phyloP scores from a whole-genome alignment of 768 basidiomycete species.

The Serendipita sp. region DNA sequence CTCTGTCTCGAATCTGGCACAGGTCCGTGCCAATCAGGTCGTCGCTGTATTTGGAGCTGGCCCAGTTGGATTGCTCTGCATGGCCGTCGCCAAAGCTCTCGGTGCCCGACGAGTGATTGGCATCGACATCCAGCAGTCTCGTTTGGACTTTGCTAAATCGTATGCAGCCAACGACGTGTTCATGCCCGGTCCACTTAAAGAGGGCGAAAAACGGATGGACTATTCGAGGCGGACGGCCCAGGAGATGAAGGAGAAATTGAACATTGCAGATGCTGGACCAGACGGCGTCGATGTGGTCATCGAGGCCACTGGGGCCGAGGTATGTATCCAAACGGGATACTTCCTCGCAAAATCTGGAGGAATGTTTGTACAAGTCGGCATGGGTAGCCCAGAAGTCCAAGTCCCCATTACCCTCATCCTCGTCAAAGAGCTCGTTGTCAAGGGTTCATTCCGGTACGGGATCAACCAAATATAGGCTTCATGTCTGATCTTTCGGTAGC shows the following conservation, averaged over 20 bases:
- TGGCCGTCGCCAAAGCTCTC: conserved; percentile 91
- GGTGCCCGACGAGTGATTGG: conserved; percentile 75
- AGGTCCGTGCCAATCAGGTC: conserved; percentile 53
- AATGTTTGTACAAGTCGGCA: conserved; percentile 51
- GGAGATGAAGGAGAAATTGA: conserved; percentile 45
- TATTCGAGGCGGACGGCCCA: conserved; percentile 61
- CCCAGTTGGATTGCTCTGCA: conserved; percentile 69
- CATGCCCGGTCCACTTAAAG: conserved; percentile 39
- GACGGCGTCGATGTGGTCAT: conserved; percentile 69
- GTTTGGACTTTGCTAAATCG: conserved; percentile 70
- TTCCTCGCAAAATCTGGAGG: conserved; percentile 58
- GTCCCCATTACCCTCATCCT: conserved; percentile 56
- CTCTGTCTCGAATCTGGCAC: conserved; percentile 62
- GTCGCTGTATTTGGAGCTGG: conserved; percentile 79
- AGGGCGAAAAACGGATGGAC: conserved; percentile 47
- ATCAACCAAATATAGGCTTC: conserved; percentile 23
- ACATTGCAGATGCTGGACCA: conserved; percentile 52
- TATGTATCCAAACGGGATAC: conserved; percentile 75
- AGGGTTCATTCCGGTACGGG: conserved; percentile 87
- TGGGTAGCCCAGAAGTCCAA: conserved; percentile 61
- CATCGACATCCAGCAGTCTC: conserved; percentile 56
- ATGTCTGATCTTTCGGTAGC: conserved; percentile 1
- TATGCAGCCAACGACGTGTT: conserved; percentile 73
- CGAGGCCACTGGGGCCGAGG: conserved; percentile 86
- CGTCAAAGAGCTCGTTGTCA: conserved; percentile 63